Conservation (phyloP, 2,329 filamentous ascomycete species). For the Fusarium floridanum region DNA sequence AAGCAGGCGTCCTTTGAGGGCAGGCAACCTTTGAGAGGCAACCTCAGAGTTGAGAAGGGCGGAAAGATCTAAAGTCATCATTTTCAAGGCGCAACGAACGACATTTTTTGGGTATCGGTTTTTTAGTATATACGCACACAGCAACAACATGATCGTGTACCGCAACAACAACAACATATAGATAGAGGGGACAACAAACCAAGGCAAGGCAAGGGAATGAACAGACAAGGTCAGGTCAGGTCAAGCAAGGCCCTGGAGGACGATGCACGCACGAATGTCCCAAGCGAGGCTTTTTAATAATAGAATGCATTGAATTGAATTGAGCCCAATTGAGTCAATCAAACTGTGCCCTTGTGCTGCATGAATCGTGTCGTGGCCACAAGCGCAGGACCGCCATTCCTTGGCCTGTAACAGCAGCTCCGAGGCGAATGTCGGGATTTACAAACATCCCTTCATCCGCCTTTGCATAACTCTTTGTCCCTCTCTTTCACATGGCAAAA, state of each 20-base stretch:
- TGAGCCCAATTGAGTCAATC: background rate
- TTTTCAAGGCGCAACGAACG: background rate
- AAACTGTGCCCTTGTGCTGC: background rate
- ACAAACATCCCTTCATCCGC: conserved; percentile 1
- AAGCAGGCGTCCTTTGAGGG: background rate
- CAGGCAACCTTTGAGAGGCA: background rate
- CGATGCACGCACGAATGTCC: background rate
- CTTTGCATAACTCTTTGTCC: background rate
- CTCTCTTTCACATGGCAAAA: background rate
- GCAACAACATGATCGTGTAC: background rate
- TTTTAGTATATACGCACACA: conserved; percentile 1
- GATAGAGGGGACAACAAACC: conserved; percentile 4
- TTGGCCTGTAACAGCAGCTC: background rate
- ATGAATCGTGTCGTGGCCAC: background rate
- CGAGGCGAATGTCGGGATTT: background rate
- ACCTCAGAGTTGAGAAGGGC: background rate
- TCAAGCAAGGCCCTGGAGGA: background rate
- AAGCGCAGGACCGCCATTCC: background rate
- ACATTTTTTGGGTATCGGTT: background rate
- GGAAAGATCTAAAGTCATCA: background rate
- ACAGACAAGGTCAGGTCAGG: background rate
- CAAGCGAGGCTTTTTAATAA: conserved; percentile 10
- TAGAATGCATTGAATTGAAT: conserved; percentile 5
- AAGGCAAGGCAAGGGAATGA: background rate
- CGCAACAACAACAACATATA: background rate